Evolutionary conservation across 2,329 filamentous ascomycete genomes (phyloP).

Genomic region (Akanthomyces lecanii): DNA sequence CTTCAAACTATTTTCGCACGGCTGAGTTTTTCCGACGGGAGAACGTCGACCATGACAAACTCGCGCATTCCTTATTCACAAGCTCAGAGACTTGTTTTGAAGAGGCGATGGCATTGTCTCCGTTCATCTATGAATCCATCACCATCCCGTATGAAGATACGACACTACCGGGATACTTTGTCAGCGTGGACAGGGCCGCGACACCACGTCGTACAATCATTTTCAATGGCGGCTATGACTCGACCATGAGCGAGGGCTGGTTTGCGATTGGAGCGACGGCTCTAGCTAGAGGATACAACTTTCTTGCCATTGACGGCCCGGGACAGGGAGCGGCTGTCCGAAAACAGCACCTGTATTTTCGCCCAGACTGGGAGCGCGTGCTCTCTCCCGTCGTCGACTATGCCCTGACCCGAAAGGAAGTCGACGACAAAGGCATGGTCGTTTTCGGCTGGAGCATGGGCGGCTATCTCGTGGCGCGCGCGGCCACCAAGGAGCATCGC

Average conservation of each 20-base stretch:
- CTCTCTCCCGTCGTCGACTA: constrained; percentile 7
- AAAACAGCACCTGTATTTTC: constrained; percentile 1
- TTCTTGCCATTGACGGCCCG: constrained; percentile 12
- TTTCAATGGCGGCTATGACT: constrained; percentile 14
- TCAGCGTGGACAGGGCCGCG: background rate
- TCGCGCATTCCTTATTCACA: background rate
- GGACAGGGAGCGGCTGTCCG: constrained; percentile 8
- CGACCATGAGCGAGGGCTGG: constrained; percentile 7
- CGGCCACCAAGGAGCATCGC: constrained; percentile 1
- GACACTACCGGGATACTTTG: constrained; percentile 9
- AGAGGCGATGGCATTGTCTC: constrained; percentile 5
- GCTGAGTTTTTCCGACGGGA: constrained; percentile 11
- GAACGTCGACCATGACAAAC: background rate
- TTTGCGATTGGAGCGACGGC: constrained; percentile 11
- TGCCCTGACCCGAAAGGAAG: background rate
- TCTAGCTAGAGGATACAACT: constrained; percentile 3
- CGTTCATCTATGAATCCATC: background rate
- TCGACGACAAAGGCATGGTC: background rate
- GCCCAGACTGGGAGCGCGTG: constrained; percentile 13
- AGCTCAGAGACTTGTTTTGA: background rate
- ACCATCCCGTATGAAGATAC: constrained; percentile 6
- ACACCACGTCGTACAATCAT: background rate
- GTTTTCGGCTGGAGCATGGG: constrained; percentile 12
- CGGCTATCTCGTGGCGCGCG: constrained; percentile 13
- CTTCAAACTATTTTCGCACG: constrained; percentile 12